Evolutionary conservation across 371 early-diverging fungal species (phyloP).

Genomic region (Mortierella sp.): DNA sequence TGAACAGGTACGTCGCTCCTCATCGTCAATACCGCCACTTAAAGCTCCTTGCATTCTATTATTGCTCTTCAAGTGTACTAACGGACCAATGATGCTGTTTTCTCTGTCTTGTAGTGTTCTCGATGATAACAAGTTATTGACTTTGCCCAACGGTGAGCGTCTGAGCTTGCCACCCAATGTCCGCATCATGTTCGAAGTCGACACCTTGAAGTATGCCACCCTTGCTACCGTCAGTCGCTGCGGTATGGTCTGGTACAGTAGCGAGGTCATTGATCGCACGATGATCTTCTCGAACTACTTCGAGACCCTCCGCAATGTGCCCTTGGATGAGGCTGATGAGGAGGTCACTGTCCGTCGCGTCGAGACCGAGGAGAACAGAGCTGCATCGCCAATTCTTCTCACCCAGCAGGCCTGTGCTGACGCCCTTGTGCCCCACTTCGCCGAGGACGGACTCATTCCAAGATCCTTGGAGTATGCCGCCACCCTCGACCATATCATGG

Average conservation of each 20-base stretch:
- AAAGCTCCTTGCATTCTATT: constrained; percentile 9
- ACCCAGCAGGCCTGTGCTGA: constrained; percentile 85
- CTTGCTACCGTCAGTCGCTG: constrained; percentile 99
- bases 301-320: constrained; percentile 78
- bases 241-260: constrained; percentile 99
- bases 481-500: constrained; percentile 95
- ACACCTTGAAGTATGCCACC: constrained; percentile 96
- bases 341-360: constrained; percentile 61
- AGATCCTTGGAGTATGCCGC: constrained; percentile 80
- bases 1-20: constrained; percentile 76
- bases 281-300: constrained; percentile 93
- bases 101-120: constrained; percentile 73
- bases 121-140: constrained; percentile 97
- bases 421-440: constrained; percentile 80
- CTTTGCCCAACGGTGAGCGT: constrained; percentile 99
- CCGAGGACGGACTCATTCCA: constrained; percentile 81
- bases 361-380: constrained; percentile 65
- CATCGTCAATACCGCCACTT: not conserved
- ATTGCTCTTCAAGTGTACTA: constrained; percentile 2
- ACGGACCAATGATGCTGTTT: not conserved
- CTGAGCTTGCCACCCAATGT: constrained; percentile 96
- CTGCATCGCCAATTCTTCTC: constrained; percentile 72
- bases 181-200: constrained; percentile 99
- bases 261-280: constrained; percentile 86
- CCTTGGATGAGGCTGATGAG: constrained; percentile 90